Evolutionary conservation across 2,329 filamentous ascomycete species (phyloP).

Genomic region (Madurella mycetomatis): DNA sequence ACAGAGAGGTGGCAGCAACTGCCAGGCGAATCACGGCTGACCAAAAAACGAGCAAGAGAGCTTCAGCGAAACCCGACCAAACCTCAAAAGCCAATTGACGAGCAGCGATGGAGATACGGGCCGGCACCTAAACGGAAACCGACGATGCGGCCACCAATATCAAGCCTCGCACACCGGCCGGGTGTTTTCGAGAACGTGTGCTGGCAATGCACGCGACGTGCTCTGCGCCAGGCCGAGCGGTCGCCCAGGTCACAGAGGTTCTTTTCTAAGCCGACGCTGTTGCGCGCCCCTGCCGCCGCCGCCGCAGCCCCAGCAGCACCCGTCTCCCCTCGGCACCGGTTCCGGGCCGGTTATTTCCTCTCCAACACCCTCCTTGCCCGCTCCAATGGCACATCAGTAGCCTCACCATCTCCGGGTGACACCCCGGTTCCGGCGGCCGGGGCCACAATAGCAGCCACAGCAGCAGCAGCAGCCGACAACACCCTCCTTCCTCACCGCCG

Average conservation of each 20-base stretch:
- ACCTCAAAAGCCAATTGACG: constrained; percentile 17
- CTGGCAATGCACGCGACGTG: constrained; percentile 27
- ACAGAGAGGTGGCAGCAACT: background rate
- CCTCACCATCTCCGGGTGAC: constrained; percentile 1
- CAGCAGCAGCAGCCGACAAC: constrained; percentile 8
- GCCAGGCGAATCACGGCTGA: background rate
- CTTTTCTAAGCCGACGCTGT: constrained; percentile 24
- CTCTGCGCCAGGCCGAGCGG: constrained; percentile 11
- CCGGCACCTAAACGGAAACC: constrained; percentile 20
- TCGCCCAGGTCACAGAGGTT: constrained; percentile 4
- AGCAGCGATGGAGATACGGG: constrained; percentile 25
- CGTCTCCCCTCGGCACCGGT: constrained; percentile 20
- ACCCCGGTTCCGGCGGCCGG: background rate
- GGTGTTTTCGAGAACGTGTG: constrained; percentile 23
- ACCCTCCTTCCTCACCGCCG: constrained; percentile 28
- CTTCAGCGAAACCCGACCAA: background rate
- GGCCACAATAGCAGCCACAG: constrained; percentile 3
- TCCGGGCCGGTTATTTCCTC: constrained; percentile 33
- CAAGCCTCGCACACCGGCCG: constrained; percentile 18
- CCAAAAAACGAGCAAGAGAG: background rate
- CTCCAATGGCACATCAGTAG: constrained; percentile 23
- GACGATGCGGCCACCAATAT: constrained; percentile 26
- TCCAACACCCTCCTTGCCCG: constrained; percentile 32
- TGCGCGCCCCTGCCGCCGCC: constrained; percentile 17
- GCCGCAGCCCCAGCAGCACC: background rate